Percentiles rank a stretch among this genome's conserved stretches.
These are phyloP conservation scores for Dipteronia dyeriana DNA, from an alignment of 345 rosid species.

Conservation along the genomic window DNA sequence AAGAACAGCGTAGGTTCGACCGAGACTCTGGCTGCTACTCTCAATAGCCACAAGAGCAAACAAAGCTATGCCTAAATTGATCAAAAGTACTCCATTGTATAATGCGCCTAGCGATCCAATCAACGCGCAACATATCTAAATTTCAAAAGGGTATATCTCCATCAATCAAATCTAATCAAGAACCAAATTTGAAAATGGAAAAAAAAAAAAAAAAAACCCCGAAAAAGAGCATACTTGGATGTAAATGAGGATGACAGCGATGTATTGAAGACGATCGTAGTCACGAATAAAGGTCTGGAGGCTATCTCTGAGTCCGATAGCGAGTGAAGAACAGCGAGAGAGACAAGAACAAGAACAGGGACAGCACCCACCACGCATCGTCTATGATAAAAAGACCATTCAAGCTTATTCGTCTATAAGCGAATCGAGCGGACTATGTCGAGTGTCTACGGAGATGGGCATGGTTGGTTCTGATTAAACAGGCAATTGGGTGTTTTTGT, in stretches of 20 bases:
- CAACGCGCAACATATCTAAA: constrained; percentile 79
- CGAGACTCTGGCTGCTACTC: constrained; percentile 79
- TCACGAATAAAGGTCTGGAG: constrained; percentile 64
- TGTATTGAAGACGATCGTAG: constrained; percentile 64
- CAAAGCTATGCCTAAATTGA: constrained; percentile 70
- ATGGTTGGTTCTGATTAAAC: background rate
- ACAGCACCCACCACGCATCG: constrained; percentile 36
- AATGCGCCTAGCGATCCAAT: constrained; percentile 87
- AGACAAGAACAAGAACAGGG: background rate
- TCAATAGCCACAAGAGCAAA: constrained; percentile 89
- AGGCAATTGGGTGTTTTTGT: too few relatives aligned
- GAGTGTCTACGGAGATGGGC: background rate
- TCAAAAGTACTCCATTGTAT: constrained; percentile 77
- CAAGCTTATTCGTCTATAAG: background rate
- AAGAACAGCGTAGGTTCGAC: constrained; percentile 78
- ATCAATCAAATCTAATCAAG: background rate
- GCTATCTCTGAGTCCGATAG: constrained; percentile 41
- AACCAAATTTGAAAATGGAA: background rate
- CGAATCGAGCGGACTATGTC: background rate
- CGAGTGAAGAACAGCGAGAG: constrained; percentile 14
- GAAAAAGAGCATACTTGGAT: constrained; percentile 52
- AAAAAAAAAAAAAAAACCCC: too few relatives aligned
- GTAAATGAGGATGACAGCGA: constrained; percentile 78
- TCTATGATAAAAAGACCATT: constrained; percentile 14
- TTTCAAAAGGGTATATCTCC: background rate